A percentile compares a stretch with the other conserved stretches of the same genome.
Conservation (phyloP, 2,329 filamentous ascomycete genomes). For the Xylariaceae sp. region DNA sequence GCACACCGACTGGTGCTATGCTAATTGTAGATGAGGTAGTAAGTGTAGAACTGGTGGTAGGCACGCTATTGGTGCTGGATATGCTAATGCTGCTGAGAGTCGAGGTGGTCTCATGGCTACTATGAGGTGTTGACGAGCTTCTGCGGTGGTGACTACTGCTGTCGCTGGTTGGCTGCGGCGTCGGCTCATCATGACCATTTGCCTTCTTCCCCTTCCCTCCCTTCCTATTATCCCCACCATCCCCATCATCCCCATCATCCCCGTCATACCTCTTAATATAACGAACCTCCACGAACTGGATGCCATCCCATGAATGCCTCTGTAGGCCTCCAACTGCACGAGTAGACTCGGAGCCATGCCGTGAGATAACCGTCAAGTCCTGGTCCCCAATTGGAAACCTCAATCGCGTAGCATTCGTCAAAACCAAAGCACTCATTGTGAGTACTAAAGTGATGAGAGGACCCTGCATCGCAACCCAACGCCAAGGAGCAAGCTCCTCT, state of each 20-base stretch:
- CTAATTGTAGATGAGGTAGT: not conserved
- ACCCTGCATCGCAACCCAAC: conserved; percentile 9
- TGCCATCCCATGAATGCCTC: not conserved
- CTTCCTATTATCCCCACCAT: not conserved
- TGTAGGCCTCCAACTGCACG: not conserved
- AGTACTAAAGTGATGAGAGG: conserved; percentile 8
- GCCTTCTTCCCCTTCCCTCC: no score
- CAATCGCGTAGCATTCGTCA: not conserved
- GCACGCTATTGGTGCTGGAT: not conserved
- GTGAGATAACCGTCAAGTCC: not conserved
- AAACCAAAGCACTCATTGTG: conserved; percentile 1
- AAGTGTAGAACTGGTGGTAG: not conserved
- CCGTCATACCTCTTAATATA: not conserved
- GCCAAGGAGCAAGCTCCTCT: not conserved
- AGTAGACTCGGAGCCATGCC: not conserved
- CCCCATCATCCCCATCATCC: not conserved
- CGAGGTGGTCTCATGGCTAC: not conserved
- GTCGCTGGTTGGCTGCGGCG: no score
- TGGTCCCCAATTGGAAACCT: not conserved
- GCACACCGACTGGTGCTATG: no score
- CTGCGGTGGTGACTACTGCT: not conserved
- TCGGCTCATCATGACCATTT: not conserved
- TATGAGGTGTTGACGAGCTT: not conserved
- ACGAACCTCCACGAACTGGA: no score
- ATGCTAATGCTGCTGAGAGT: not conserved